phyloP scores from a whole-genome alignment of 768 basidiomycete species.

The Pilatotrama ljubarskyi region DNA sequence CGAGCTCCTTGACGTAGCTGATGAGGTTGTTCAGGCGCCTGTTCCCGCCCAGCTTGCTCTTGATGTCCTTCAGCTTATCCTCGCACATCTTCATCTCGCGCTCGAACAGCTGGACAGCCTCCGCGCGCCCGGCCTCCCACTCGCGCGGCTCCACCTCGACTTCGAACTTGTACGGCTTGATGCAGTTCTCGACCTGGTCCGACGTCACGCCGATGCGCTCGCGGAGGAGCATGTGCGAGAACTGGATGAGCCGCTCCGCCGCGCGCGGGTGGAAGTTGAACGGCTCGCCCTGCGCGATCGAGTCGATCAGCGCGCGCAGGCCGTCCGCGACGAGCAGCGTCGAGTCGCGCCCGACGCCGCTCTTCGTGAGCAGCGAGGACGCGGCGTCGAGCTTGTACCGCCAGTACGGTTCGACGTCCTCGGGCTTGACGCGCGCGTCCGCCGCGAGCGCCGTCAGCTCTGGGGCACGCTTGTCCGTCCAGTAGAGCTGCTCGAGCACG shows the following conservation, averaged over 20 bases:
- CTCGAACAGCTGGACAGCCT: conserved; percentile 78
- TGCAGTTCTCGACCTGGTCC: conserved; percentile 99
- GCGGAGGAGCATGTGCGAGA: conserved; percentile 89
- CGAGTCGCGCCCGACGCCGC: conserved; percentile 91
- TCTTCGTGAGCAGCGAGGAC: conserved; percentile 90
- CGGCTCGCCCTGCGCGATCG: conserved; percentile 85
- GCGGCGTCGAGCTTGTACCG: conserved; percentile 95
- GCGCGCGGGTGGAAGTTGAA: conserved; percentile 89
- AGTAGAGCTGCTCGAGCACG: conserved; percentile 95
- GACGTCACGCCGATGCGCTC: conserved; percentile 94
- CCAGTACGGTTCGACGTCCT: conserved; percentile 90
- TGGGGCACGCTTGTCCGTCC: conserved; percentile 83
- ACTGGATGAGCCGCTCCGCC: conserved; percentile 86
- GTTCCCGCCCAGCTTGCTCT: conserved; percentile 85
- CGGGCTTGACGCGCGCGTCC: conserved; percentile 67
- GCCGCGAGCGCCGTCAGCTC: conserved; percentile 73
- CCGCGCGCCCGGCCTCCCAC: conserved; percentile 83
- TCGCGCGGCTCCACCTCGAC: conserved; percentile 92
- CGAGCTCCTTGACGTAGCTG: conserved; percentile 76
- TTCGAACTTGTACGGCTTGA: conserved; percentile 99
- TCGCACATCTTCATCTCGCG: conserved; percentile 86
- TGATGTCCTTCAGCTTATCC: conserved; percentile 80
- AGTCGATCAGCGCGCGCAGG: conserved; percentile 84
- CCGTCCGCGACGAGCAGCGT: conserved; percentile 95
- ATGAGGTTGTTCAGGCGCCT: conserved; percentile 77